Evolutionary conservation across 1,284 basidiomycete species (phyloP), one percentile per base, ranked within the genome.

Genomic region (Cryptococcus sp.): DNA sequence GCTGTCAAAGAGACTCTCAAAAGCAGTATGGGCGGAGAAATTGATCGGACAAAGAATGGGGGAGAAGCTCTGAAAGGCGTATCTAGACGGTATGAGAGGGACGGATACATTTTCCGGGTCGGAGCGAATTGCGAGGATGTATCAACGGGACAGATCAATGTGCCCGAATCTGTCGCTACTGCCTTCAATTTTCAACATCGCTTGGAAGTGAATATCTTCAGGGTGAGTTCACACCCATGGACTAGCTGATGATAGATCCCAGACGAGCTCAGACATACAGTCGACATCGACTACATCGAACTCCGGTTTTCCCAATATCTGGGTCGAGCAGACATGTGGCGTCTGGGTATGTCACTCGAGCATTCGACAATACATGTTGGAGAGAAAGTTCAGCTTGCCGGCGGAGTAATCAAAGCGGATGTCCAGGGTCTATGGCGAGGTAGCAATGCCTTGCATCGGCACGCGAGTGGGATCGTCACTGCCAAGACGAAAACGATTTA

Each of bases 251-350:
- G n/a, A 45, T 54, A 90, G 87, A 83, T 90, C 24, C 81, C 87
- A 58, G 82, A 81, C 22, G 58, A 61, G 55, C 75, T 78, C 4
- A 75, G 78, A 34, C 51, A 55, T 25, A 53, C 50, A 19, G 83
- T 82, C 59, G 80, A 79, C 37, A 88, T 88, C 1, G 87, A 91
- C 58, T 88, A 86, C 67, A 80, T 94, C 48, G 92, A 96, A 65
- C 81, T 96, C 49, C 83, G 84, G 45, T 96, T 96, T 69, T 91
- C 94, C 66, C 90, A 92, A 67, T 93, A 93, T 66, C 79, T 94
- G 10, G 91, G 90, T 22, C 83, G 92, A 48, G 89, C 88, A 50
- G 91, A 94, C 62, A 92, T 93, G 89, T 94, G 91, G 87, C 80
- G 88, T 41, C 78, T 93, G 13, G 83, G 83, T 24, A 84, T 86